These are phyloP conservation scores for Eugenia klotzschiana DNA, from an alignment of 441 rosid species.

Conservation along the genomic window DNA sequence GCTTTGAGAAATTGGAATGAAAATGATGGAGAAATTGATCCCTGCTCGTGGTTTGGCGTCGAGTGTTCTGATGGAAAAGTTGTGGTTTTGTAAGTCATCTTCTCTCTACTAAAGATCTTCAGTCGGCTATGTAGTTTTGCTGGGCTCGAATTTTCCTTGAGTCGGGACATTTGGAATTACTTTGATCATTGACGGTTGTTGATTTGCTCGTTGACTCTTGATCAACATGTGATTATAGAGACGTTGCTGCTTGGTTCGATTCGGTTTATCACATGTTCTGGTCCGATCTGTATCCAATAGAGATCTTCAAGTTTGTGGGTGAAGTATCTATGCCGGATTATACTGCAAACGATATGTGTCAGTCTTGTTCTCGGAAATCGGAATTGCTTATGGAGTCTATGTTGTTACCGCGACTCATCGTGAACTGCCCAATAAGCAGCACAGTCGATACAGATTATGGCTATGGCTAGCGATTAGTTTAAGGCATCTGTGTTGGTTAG, in stretches of 20 bases:
- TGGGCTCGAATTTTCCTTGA: neutral
- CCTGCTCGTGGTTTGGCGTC: slow-evolving; percentile 37
- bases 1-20: slow-evolving; percentile 24
- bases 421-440: neutral
- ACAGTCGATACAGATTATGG: neutral
- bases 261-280: neutral
- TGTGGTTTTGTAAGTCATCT: slow-evolving; percentile 25
- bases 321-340: neutral
- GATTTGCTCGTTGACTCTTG: neutral
- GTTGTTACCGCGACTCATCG: neutral
- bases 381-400: neutral
- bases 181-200: neutral
- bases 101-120: neutral
- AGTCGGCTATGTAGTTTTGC: neutral
- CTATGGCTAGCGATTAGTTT: neutral
- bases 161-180: neutral
- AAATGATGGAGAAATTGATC: slow-evolving; percentile 16
- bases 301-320: neutral
- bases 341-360: neutral
- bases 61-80: slow-evolving; percentile 32
- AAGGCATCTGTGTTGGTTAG: neutral
- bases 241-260: neutral
- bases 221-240: neutral
- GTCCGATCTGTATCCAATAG: neutral
- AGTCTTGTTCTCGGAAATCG: neutral